Base-by-base conservation (phyloP, 2,329 filamentous ascomycete genomes). In the Ploettnerulaceae sp. region DNA sequence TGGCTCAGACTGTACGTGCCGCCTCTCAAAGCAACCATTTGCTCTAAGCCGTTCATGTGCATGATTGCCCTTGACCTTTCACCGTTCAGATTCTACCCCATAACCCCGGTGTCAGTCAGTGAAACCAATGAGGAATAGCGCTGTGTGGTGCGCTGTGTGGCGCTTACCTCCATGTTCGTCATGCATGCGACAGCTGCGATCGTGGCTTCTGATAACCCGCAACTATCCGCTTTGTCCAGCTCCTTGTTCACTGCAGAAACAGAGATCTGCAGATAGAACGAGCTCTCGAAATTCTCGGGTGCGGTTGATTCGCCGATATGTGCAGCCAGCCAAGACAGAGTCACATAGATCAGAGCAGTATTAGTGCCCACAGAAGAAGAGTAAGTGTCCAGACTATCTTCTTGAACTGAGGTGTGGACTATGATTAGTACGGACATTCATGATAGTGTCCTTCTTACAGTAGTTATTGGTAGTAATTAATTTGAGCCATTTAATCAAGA, bases 101-200 rank as follows among this genome's bases (percentile, higher is more conserved):
- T n/a, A n/a, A n/a, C n/a, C n/a, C n/a, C n/a, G n/a, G n/a, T n/a
- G n/a, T n/a, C n/a, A n/a, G n/a, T n/a, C n/a, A n/a, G n/a, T n/a
- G n/a, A n/a, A n/a, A n/a, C n/a, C n/a, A n/a, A n/a, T n/a, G n/a
- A n/a, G n/a, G n/a, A n/a, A n/a, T n/a, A n/a, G n/a, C n/a, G n/a
- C 8, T 18, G 12, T 3, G 17, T 15, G 9, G 26, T n/a, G n/a
- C n/a, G n/a, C n/a, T n/a, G n/a, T n/a, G n/a, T n/a, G n/a, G n/a
- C 9, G 4, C 28, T 22, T 32, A 41, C 38, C 20, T 41, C 38
- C 38, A 41, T 41, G 26, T 41, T 32, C 21, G 38, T 32, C 38
- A 41, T 31, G 20, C 26, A 41, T 32, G 38, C 28, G 17, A 41
- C 38, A 12, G 38, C 38, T 31, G 38, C 38, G 12, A 41, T 33